These are phyloP conservation scores for Penicillium dipodomyicola DNA, from an alignment of 495 filamentous ascomycete genomes.

Conservation along the genomic window DNA sequence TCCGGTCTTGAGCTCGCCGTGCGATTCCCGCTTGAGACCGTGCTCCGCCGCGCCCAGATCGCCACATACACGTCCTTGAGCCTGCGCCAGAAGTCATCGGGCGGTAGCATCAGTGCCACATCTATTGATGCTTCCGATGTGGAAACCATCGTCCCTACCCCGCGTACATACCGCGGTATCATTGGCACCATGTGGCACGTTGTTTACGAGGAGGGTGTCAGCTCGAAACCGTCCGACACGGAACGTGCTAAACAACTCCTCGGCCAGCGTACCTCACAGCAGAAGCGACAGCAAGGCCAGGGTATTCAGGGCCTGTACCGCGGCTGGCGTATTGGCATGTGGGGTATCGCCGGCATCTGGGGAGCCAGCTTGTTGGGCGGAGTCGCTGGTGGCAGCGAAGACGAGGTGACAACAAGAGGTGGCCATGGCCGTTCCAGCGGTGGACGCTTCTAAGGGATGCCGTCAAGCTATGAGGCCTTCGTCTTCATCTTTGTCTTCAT, in stretches of 20 bases:
- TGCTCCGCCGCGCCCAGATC: constrained; percentile 83
- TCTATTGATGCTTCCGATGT: constrained; percentile 51
- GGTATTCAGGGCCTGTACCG: constrained; percentile 83
- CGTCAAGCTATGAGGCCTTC: no score
- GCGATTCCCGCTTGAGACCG: constrained; percentile 86
- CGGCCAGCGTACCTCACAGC: constrained; percentile 33
- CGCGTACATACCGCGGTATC: constrained; percentile 68
- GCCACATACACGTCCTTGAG: constrained; percentile 54
- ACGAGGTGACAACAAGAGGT: constrained; percentile 34
- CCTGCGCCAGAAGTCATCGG: constrained; percentile 55
- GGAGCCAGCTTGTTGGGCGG: constrained; percentile 62
- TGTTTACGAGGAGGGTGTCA: constrained; percentile 74
- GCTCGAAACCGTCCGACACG: constrained; percentile 29
- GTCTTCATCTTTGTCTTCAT: not conserved
- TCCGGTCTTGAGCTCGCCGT: constrained; percentile 77
- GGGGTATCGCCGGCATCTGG: constrained; percentile 91
- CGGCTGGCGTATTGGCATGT: constrained; percentile 94
- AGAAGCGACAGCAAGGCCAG: constrained; percentile 62
- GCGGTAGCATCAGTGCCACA: constrained; percentile 30
- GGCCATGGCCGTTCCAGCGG: constrained; percentile 32
- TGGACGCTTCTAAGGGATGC: constrained; percentile 33
- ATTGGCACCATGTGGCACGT: constrained; percentile 86
- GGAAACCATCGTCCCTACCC: constrained; percentile 69
- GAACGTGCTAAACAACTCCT: constrained; percentile 37
- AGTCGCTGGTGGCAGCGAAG: constrained; percentile 33